Conservation (phyloP, 2,329 filamentous ascomycete species). For the Alternaria burnsii region DNA sequence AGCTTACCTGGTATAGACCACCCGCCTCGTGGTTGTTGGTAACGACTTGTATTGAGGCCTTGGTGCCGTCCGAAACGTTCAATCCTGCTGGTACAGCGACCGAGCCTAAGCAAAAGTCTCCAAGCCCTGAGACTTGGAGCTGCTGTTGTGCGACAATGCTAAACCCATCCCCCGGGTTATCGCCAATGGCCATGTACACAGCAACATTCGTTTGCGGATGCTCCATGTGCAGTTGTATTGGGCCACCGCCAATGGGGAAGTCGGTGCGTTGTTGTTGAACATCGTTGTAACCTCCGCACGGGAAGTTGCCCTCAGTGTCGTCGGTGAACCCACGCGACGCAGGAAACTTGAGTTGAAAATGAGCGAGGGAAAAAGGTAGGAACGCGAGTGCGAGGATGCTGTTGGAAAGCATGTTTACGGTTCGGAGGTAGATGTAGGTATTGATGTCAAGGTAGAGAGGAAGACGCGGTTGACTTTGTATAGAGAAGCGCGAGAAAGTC, state of each 20-base stretch:
- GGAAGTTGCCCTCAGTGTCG: constrained; percentile 57
- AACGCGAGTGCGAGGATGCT: constrained; percentile 52
- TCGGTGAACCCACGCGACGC: constrained; percentile 59
- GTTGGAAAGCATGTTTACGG: constrained; percentile 42
- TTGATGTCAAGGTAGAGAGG: constrained; percentile 3
- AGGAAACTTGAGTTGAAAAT: constrained; percentile 66
- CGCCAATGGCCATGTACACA: constrained; percentile 63
- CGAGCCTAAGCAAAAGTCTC: constrained; percentile 71
- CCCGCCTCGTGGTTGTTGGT: constrained; percentile 66
- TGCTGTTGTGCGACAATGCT: constrained; percentile 72
- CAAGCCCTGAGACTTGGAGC: constrained; percentile 67
- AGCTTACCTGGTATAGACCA: constrained; percentile 70
- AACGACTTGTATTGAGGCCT: constrained; percentile 74
- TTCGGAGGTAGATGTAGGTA: constrained; percentile 1
- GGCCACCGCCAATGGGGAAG: constrained; percentile 60
- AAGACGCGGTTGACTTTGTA: background rate
- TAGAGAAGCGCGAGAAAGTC: constrained; percentile 5
- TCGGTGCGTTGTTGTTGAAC: constrained; percentile 56
- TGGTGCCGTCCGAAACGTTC: constrained; percentile 66
- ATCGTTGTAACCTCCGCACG: constrained; percentile 61
- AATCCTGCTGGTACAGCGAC: constrained; percentile 63
- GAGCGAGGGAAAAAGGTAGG: constrained; percentile 59
- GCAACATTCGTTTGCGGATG: constrained; percentile 63
- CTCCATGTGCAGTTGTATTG: constrained; percentile 62
- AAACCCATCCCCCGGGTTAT: constrained; percentile 66